A percentile compares a stretch with the other conserved stretches of the same genome.
These are phyloP conservation scores for Aspergillus chevalieri DNA, from an alignment of 2,329 filamentous ascomycete species.

Conservation along the genomic window DNA sequence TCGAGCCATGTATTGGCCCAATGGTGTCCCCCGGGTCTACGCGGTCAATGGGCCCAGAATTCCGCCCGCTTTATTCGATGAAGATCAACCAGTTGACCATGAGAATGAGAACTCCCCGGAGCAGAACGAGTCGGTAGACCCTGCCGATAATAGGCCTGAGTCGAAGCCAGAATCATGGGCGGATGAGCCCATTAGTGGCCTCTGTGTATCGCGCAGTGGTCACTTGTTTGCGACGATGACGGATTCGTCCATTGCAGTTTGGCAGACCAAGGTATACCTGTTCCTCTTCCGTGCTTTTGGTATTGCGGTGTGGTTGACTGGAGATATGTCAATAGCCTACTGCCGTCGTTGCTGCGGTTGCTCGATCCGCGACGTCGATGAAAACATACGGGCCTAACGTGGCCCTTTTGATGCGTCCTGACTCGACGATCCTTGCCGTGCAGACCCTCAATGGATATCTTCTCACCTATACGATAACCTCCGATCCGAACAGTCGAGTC, in stretches of 20 bases:
- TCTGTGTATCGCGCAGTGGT: slow-evolving; percentile 71
- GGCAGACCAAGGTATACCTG: slow-evolving; percentile 78
- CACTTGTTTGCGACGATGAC: slow-evolving; percentile 86
- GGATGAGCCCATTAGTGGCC: slow-evolving; percentile 63
- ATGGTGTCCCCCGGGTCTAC: slow-evolving; percentile 45
- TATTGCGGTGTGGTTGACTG: slow-evolving; percentile 14
- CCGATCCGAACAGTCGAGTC: slow-evolving; percentile 72
- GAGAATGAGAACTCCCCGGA: slow-evolving; percentile 9
- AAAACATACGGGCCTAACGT: slow-evolving; percentile 79
- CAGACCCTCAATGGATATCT: slow-evolving; percentile 81
- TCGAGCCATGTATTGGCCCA: slow-evolving; percentile 46
- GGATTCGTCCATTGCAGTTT: slow-evolving; percentile 76
- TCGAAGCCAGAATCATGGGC: slow-evolving; percentile 34
- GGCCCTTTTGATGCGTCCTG: slow-evolving; percentile 77
- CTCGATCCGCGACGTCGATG: slow-evolving; percentile 74
- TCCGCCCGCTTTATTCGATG: slow-evolving; percentile 21
- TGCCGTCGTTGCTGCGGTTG: slow-evolving; percentile 76
- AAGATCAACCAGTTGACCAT: slow-evolving; percentile 14
- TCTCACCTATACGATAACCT: slow-evolving; percentile 88
- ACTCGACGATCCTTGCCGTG: slow-evolving; percentile 85
- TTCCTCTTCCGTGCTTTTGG: slow-evolving; percentile 4
- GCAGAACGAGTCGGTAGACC: slow-evolving; percentile 21
- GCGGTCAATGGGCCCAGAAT: slow-evolving; percentile 42
- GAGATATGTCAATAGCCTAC: slow-evolving; percentile 58
- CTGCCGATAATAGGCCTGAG: slow-evolving; percentile 21